Evolutionary conservation across 2,329 filamentous ascomycete species (phyloP).

Genomic region (Macrophomina pseudophaseolina): DNA sequence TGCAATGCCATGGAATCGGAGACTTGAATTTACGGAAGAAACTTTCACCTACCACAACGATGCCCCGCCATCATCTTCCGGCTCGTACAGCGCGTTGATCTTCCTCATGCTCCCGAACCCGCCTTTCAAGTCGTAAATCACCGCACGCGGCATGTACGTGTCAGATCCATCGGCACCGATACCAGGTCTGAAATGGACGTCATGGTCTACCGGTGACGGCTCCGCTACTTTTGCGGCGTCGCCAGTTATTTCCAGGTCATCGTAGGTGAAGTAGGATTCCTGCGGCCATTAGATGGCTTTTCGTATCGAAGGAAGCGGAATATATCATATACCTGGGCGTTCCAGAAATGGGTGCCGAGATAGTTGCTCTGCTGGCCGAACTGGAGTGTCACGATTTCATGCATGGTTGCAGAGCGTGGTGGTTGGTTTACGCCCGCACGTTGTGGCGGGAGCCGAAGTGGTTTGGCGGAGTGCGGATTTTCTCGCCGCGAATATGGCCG

Average conservation of each 20-base stretch:
- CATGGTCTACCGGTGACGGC: conserved; percentile 73
- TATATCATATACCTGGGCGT: conserved; percentile 70
- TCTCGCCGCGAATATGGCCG: not conserved
- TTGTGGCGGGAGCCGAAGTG: not conserved
- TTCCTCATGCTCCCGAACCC: conserved; percentile 88
- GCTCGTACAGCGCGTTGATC: conserved; percentile 85
- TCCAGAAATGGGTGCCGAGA: conserved; percentile 96
- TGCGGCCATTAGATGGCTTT: conserved; percentile 43
- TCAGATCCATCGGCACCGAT: conserved; percentile 82
- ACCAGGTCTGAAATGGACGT: conserved; percentile 87
- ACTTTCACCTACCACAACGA: conserved; percentile 35
- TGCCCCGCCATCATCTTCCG: conserved; percentile 46
- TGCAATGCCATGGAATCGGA: not conserved
- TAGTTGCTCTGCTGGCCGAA: conserved; percentile 94
- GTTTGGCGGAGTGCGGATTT: not conserved
- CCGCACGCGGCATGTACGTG: conserved; percentile 87
- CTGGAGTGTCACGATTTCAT: conserved; percentile 93
- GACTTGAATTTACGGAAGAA: no score
- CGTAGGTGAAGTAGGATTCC: conserved; percentile 97
- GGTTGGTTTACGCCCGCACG: not conserved
- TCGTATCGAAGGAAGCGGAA: not conserved
- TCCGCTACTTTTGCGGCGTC: conserved; percentile 50
- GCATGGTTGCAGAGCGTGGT: conserved; percentile 62
- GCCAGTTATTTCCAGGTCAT: conserved; percentile 44
- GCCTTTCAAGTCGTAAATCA: conserved; percentile 95